Base-by-base conservation (phyloP, 2,329 filamentous ascomycete genomes). In the Knufia petricola region DNA sequence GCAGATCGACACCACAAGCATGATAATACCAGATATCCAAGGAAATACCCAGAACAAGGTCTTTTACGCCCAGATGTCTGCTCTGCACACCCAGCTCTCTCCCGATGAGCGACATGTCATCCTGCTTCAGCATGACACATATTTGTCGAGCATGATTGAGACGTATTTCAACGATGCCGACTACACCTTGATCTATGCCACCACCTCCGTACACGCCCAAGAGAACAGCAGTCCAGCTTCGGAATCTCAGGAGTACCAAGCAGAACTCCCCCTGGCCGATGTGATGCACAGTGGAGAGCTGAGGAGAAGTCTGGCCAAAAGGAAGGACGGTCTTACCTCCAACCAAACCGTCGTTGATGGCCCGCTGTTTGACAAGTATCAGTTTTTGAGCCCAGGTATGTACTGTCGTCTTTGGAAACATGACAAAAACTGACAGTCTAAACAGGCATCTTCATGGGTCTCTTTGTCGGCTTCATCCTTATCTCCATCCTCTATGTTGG, bases 371-470 rank as follows among this genome's bases (percentile, higher is more conserved):
- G 85, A 94, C 68, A 88, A 85, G 66, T 98, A 98, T 66, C 85
- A 95, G 64, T 96, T 89, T 70, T 84, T 98, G 58, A 90, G 84
- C 9, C 87, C 88, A 60, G 87, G 87, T 90, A 69, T 59, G 76
- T 70, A 12, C 23, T 7, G 21, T 15, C 39, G 47, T 36, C 49
- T 31, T 24, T 12, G 8, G n/a, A 36, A 23, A n/a, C n/a, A 31
- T 52, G 46, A 21, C 38, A 49, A 20, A 48, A 36, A 43, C 12
- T 37, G 10, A 9, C 13, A 17, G 17, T 51, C 56, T 36, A 17
- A 39, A 17, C 50, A 92, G 89, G 85, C 49, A 79, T 96, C 55
- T 96, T 95, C 67, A 94, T 94, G 84, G 84, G 79, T 23, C 69
- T 95, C 17, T 63, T 89, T 31, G 81, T 81, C 19, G 70, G 78